Base-by-base conservation (phyloP, 305 asterid species). In the Fraxinus dipetala region DNA sequence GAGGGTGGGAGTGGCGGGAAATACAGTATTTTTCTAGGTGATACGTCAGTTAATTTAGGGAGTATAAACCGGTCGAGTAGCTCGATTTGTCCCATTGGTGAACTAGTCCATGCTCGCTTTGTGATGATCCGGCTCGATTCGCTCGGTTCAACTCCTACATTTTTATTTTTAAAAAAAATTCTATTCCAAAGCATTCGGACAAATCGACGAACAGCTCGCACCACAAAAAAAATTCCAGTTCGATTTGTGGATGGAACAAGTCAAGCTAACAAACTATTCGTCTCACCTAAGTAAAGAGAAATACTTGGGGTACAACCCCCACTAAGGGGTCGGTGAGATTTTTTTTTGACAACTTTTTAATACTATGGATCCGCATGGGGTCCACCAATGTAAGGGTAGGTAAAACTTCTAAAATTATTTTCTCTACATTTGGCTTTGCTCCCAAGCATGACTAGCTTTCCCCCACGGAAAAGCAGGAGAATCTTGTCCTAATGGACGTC, bases 401-500 rank as follows among this genome's bases (percentile, higher is more conserved):
- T 24, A 24, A 24, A 24, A 24, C 26, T 24, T 24, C 26, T 24
- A 24, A 24, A 24, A 24, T 24, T 24, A 24, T 24, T 24, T 24
- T 24, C 26, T 24, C 26, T 24, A 24, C 26, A 24, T 24, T 24
- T 24, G 26, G 26, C 26, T 24, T 24, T 24, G 26, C 26, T 24
- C 26, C 26, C 26, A 24, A 24, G 26, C 26, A 24, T 77, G 61
- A n/a, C 7, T 73, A 63, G 54, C 24, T 85, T 86, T 78, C 75
- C 75, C 90, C 92, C 91, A 90, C 90, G 89, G 87, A 85, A 88
- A 84, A 76, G 72, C 48, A 38, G 74, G 83, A 48, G 90, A 85
- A 92, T 88, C 87, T 85, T 85, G 82, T 18, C 81, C 36, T 86
- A 76, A 88, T 77, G 95, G 91, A 91, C 90, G 90, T 89, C 86